Evolutionary conservation across 2,329 filamentous ascomycete species (phyloP), one percentile per base, ranked within the genome.

Genomic region (Albophoma yamanashiensis): DNA sequence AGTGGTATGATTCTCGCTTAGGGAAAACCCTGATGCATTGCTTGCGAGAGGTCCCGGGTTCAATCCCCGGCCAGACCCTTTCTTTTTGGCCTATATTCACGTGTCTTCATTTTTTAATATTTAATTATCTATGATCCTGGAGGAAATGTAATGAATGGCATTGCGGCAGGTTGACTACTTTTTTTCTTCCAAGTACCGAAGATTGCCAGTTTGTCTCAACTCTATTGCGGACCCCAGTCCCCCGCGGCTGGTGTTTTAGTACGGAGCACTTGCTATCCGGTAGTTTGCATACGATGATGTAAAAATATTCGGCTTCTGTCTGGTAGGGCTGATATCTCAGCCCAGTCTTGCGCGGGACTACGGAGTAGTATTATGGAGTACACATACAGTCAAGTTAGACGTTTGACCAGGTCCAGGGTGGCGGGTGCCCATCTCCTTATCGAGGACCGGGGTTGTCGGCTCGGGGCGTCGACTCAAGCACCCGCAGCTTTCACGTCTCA

Each of bases 1-100:
- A 84, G 82, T 81, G 83, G 82, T 85, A 86, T 85, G 82, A 85
- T 86, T 85, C 82, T 84, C 82, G 83, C 83, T 85, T 85, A 86
- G 83, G 83, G 83, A 71, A 57, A 64, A 75, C 71, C 72, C 73
- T 70, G 64, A 58, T 71, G 71, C 70, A 65, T 56, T 59, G 65
- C 65, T 68, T 76, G 74, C 74, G 74, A 75, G 74, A 76, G 74
- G 74, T 75, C 74, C 74, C 74, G 74, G 73, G 74, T 75, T 76
- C 74, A 74, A 76, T 76, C 73, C 74, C 72, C 74, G 74, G 74
- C 73, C 73, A 74, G 73, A 74, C 73, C 74, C 74, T 66, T 53
- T 38, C 64, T 72, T 71, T 72, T 68, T 53, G 31, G 50, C 9
- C 11, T 4, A 4, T 38, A 36, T 11, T 8, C 7, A 7, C 11